phyloP scores from a whole-genome alignment of 2,329 filamentous ascomycete genomes.

The Didymellaceae sp. region DNA sequence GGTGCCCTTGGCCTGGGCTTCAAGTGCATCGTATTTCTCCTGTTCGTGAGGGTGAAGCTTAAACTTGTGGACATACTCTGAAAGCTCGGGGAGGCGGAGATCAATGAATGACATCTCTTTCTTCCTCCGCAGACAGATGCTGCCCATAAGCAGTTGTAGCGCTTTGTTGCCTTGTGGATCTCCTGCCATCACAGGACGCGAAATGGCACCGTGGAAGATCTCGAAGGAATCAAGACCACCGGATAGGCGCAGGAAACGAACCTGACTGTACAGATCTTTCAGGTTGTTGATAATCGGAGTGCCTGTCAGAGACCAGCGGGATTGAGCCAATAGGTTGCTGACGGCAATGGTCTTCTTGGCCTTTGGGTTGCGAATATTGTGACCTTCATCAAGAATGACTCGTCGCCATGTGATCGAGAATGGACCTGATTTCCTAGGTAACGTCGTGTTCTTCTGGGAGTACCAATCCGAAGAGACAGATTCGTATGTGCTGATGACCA shows the following conservation, averaged over 20 bases:
- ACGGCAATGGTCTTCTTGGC: constrained; percentile 76
- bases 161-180: constrained; percentile 66
- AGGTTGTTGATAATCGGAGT: constrained; percentile 82
- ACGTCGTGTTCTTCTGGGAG: constrained; percentile 49
- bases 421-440: constrained; percentile 48
- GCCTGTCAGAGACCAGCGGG: constrained; percentile 69
- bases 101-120: constrained; percentile 92
- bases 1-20: constrained; percentile 74
- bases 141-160: constrained; percentile 78
- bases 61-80: constrained; percentile 78
- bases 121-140: constrained; percentile 78
- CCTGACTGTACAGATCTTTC: constrained; percentile 79
- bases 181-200: constrained; percentile 68
- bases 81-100: constrained; percentile 76
- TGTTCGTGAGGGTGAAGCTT: constrained; percentile 75
- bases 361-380: constrained; percentile 78
- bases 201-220: constrained; percentile 76
- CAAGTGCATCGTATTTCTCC: constrained; percentile 76
- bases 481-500: constrained; percentile 86
- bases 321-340: constrained; percentile 69
- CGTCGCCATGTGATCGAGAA: constrained; percentile 77
- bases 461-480: constrained; percentile 72
- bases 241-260: constrained; percentile 77
- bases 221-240: constrained; percentile 76
- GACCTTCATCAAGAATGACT: constrained; percentile 57